Base-by-base conservation (phyloP, 306 rosid species). In the Ormosia semicastrata region DNA sequence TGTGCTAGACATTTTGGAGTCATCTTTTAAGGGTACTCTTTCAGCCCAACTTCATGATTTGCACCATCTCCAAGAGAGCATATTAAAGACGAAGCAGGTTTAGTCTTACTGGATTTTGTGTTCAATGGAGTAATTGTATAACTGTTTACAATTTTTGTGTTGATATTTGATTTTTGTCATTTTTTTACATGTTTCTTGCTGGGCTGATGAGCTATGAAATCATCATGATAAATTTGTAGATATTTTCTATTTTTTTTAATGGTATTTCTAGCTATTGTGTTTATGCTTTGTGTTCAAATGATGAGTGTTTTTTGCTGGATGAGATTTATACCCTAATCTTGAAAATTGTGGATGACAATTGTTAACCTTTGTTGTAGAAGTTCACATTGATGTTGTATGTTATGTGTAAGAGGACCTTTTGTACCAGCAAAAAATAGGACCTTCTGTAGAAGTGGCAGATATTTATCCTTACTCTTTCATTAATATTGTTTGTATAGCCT, bases 71-170 rank as follows among this genome's bases (percentile, higher is more conserved):
- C 97, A 90, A 41, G 99, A 96, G 87, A 92, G 87, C 80, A 81
- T 96, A 77, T 85, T 88, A 73, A 94, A 87, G 90, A 85, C 96
- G 50, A 96, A 91, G 87, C 99, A 96, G 99, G 99, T 96, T 82
- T 84, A 50, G 52, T 79, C 66, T 75, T 78, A 34, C 39, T 69
- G 66, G 75, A 73, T 10, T 83, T 82, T 77, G 4, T 40, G 30
- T 82, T 73, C 58, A 58, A 34, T 36, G 71, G 46, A 60, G 47
- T 81, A 50, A 63, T 32, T 66, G 40, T 43, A 30, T 49, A 18
- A 43, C 75, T 66, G 59, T 73, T 62, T 18, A 71, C 2, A 3
- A 30, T 13, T 71, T 72, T 40, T 65, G 12, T 18, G n/a, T 49
- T 81, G 67, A 64, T 63, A 64, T 82, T 13, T 78, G 57, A 37